Base-by-base conservation (phyloP, 1,284 basidiomycete genomes). In the Mycena citricolor region DNA sequence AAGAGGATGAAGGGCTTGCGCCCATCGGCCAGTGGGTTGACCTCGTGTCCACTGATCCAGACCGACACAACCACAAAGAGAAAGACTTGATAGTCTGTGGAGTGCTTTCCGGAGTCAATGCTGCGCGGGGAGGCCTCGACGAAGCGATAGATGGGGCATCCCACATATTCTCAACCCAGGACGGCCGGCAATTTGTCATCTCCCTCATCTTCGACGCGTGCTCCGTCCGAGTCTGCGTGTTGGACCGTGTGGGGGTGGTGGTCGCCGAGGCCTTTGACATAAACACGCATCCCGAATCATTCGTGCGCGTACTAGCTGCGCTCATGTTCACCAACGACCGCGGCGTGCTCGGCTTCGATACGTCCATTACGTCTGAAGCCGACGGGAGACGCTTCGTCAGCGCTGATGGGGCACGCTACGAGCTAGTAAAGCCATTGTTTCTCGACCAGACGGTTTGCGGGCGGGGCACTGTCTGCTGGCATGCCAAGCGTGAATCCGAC, bases 391-490 rank as follows among this genome's bases (percentile, higher is more conserved):
- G 40, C 13, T 40, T 39, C 10, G 40, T 51, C 23, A 47, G 24
- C 22, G 43, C 44, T 1, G 36, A 37, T 12, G 19, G 36, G 8
- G 44, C 34, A n/a, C 26, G 39, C 4, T 49, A 49, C 30, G 42
- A 44, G 10, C 39, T 49, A 32, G 25, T 49, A 4, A 17, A 16
- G 23, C 23, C 32, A 4, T 39, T 49, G n/a, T 24, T 35, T 14
- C 35, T 46, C 22, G 47, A 21, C 32, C 44, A 28, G 14, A 35
- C 37, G 22, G 26, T 47, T 1, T 31, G 36, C 4, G 45, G 49
- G 17, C 39, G 42, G 21, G 45, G 40, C 10, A 51, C 48, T 2
- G 29, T 45, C 19, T 51, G 48, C 32, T 51, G 46, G 46, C 42
- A 32, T 21, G 45, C 37, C 22, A 29, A 32, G 22, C 40, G 33